These are phyloP conservation scores for Pharnaceum exiguum DNA, from an alignment of 148 eudicot species.

Conservation along the genomic window DNA sequence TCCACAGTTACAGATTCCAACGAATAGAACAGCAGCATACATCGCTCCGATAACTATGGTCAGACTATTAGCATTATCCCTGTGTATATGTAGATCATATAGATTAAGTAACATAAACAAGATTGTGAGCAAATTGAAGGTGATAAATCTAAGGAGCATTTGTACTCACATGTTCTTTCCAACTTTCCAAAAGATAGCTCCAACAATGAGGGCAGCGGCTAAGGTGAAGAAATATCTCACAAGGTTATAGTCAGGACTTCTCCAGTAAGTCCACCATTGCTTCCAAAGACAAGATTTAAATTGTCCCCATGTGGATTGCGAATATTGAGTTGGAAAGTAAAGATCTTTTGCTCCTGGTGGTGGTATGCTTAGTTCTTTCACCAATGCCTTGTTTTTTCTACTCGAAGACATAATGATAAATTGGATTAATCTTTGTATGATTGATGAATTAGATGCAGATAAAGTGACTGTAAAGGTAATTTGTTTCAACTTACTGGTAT, in stretches of 20 bases:
- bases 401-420: conserved; percentile 2
- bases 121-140: neutral
- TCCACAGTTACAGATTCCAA: conserved; percentile 68
- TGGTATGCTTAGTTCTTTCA: conserved; percentile 53
- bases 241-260: conserved; percentile 73
- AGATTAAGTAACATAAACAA: neutral
- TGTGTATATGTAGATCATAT: conserved; percentile 7
- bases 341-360: conserved; percentile 53
- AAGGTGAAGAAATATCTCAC: conserved; percentile 55
- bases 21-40: conserved; percentile 66
- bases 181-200: conserved; percentile 64
- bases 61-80: conserved; percentile 48
- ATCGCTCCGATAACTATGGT: conserved; percentile 71
- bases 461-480: neutral
- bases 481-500: conserved; percentile 41
- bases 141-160: neutral
- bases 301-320: conserved; percentile 57
- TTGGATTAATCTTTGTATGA: neutral
- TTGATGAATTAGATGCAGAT: neutral
- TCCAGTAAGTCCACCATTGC: conserved; percentile 78
- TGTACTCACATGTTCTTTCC: conserved; percentile 46
- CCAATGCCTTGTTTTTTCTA: conserved; percentile 59
- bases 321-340: conserved; percentile 38
- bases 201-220: conserved; percentile 49
- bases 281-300: conserved; percentile 75